Evolutionary conservation across 2,329 filamentous ascomycete genomes (phyloP).

Genomic region (Sclerotinia trifoliorum): DNA sequence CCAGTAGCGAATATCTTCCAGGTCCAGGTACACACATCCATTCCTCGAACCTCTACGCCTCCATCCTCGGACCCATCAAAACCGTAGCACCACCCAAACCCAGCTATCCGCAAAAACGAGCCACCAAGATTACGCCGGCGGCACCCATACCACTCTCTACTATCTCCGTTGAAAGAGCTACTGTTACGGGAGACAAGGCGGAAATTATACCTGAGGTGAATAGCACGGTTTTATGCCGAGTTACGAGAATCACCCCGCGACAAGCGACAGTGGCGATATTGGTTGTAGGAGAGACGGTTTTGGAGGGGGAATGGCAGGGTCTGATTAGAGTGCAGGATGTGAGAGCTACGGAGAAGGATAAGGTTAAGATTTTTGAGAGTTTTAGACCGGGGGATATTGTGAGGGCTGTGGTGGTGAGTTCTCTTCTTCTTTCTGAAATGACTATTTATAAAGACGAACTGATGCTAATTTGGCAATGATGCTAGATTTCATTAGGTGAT

Average conservation of each 20-base stretch:
- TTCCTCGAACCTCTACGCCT: slow-evolving; percentile 72
- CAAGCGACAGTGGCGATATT: slow-evolving; percentile 86
- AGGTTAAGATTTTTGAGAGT: slow-evolving; percentile 84
- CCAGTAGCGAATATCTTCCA: slow-evolving; percentile 62
- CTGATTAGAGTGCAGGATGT: slow-evolving; percentile 88
- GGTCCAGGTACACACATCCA: slow-evolving; percentile 85
- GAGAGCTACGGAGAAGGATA: slow-evolving; percentile 91
- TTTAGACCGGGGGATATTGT: slow-evolving; percentile 94
- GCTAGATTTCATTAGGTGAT: slow-evolving; percentile 81
- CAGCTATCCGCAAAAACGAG: slow-evolving; percentile 54
- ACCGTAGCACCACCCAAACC: slow-evolving; percentile 47
- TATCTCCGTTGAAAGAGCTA: slow-evolving; percentile 51
- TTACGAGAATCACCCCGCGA: slow-evolving; percentile 79
- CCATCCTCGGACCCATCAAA: slow-evolving; percentile 71
- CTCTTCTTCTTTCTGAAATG: not conserved
- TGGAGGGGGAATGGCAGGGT: slow-evolving; percentile 80
- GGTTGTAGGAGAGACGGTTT: slow-evolving; percentile 70
- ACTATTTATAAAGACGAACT: not conserved
- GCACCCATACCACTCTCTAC: slow-evolving; percentile 48
- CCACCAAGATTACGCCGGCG: slow-evolving; percentile 55
- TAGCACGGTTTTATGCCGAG: slow-evolving; percentile 76
- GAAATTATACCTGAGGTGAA: slow-evolving; percentile 80
- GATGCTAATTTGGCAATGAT: slow-evolving; percentile 7
- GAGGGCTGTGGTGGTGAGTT: slow-evolving; percentile 69
- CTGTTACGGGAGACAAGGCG: slow-evolving; percentile 45